Percentiles rank a stretch among this genome's conserved stretches.
phyloP scores from a whole-genome alignment of 768 basidiomycete species.

The Phanerodontia chrysosporium region DNA sequence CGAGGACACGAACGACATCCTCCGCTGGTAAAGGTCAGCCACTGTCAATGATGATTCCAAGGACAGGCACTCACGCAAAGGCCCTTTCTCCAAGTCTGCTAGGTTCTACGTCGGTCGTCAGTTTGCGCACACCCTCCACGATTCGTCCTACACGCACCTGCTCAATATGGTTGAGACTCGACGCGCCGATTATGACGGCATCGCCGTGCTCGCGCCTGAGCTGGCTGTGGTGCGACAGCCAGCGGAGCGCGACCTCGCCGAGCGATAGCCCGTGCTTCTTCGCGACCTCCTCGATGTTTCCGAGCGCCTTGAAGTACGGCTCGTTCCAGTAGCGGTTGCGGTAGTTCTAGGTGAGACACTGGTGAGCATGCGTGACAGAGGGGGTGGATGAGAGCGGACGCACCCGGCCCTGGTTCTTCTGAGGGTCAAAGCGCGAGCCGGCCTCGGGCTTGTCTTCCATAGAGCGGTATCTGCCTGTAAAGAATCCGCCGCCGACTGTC shows the following conservation, averaged over 20 bases:
- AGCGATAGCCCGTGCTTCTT: slow-evolving; percentile 22
- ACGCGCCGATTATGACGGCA: slow-evolving; percentile 60
- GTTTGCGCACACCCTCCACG: no score
- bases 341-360: slow-evolving; percentile 34
- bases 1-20: slow-evolving; percentile 15
- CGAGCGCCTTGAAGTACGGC: slow-evolving; percentile 29
- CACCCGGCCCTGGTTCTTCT: slow-evolving; percentile 43
- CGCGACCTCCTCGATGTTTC: slow-evolving; percentile 28
- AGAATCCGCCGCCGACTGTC: slow-evolving; percentile 35
- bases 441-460: slow-evolving; percentile 37
- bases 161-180: slow-evolving; percentile 52
- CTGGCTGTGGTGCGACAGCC: slow-evolving; percentile 46
- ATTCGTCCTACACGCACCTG: slow-evolving; percentile 7
- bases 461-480: slow-evolving; percentile 35
- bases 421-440: slow-evolving; percentile 56
- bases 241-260: slow-evolving; percentile 33
- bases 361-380: slow-evolving; percentile 3
- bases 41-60: neutral
- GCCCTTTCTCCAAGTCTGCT: slow-evolving; percentile 51
- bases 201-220: slow-evolving; percentile 45
- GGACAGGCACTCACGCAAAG: slow-evolving; percentile 37
- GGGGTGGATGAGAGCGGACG: slow-evolving; percentile 17
- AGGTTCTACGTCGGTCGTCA: slow-evolving; percentile 47
- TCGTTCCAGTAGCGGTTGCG: slow-evolving; percentile 36
- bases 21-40: slow-evolving; percentile 12